Base-by-base conservation (phyloP, 23 red algal genomes). In the Pyropia haitanensis region DNA sequence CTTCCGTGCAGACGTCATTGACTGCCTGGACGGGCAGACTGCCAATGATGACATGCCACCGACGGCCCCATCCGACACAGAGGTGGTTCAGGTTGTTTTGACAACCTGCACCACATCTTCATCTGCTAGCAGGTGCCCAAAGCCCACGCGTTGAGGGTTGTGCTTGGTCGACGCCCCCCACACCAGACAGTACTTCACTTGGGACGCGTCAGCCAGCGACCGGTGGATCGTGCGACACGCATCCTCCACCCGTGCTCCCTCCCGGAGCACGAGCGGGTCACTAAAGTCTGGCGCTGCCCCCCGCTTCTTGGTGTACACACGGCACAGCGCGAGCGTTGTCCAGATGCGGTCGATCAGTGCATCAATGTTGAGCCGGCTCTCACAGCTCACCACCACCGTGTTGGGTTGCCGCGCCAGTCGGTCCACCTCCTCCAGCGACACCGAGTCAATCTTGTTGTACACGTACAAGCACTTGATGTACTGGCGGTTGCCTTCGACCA, bases 21-120 rank as follows among this genome's bases (percentile, higher is more conserved):
- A 46, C 39, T 46, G 8, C 4, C 5, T 4, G 1, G 39, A 46
- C 39, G 2, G 39, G 39, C 39, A 46, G 39, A 46, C 4, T 46
- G 8, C 39, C 39, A 12, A 46, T 9, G 0, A 13, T 12, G 39
- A 46, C 10, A 46, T 46, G 39, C 39, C 39, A 1, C 39, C 39
- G 13, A 46, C 5, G 7, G 2, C 39, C 39, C 39, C 39, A 46
- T 46, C 39, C 10, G 8, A 9, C 4, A 46, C 2, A 12, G 39
- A 46, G 5, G 39, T 46, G 39, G 39, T 46, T 46, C 39, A 46
- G 39, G 39, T 46, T 9, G 39, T 13, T 46, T 46, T 81, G 5
- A 87, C 71, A 18, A 95, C 79, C 71, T 95, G 90, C 72, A 98
- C 49, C 24, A 91, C 94, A 79, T 98, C 94, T 65, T 98, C 94